A percentile compares a stretch with the other conserved stretches of the same genome.
phyloP scores from a whole-genome alignment of 1,284 basidiomycete species.

The Amylostereum chailletii region DNA sequence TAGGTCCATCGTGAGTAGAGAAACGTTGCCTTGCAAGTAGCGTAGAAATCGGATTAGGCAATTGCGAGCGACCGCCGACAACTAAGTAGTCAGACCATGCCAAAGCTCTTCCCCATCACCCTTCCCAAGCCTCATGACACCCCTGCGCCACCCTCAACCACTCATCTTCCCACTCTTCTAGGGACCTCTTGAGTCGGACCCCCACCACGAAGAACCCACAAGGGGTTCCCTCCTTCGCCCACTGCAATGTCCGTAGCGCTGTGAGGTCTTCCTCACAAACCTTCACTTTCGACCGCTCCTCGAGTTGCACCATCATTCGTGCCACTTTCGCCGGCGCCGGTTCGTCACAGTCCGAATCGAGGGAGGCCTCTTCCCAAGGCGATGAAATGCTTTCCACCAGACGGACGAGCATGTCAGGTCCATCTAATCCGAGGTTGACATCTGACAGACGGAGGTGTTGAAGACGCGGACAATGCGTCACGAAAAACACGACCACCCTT shows the following conservation, averaged over 20 bases:
- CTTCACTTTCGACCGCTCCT: not conserved
- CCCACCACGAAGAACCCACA: not conserved
- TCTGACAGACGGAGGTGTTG: not conserved
- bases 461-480: not conserved
- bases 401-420: not conserved
- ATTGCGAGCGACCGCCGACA: too few relatives aligned
- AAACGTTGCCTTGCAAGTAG: too few relatives aligned
- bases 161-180: not conserved
- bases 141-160: not conserved
- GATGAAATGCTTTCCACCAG: not conserved
- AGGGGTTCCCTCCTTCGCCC: not conserved
- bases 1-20: too few relatives aligned
- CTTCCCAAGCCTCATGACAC: too few relatives aligned
- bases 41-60: too few relatives aligned
- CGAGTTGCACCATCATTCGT: not conserved
- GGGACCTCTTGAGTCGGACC: not conserved
- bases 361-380: not conserved
- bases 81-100: too few relatives aligned
- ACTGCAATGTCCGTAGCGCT: not conserved
- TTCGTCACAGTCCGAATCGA: not conserved
- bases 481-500: not conserved
- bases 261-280: not conserved
- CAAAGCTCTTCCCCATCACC: too few relatives aligned
- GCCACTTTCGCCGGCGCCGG: not conserved
- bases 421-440: not conserved